Conservation (phyloP, 2,329 filamentous ascomycete species). For the Lachnellula willkommii region DNA sequence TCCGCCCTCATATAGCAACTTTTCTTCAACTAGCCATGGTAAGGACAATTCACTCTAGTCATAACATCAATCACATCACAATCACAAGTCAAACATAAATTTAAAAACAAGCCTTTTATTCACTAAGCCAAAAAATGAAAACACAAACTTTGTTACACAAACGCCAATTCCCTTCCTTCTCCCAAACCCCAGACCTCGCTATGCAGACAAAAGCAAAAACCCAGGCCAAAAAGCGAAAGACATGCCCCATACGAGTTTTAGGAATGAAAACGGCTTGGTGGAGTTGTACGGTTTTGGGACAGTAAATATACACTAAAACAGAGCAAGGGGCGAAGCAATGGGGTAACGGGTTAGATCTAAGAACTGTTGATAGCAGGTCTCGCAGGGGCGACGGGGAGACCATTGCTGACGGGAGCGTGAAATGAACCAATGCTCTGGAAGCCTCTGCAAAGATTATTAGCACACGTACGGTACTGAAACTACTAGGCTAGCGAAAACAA, state of each 20-base stretch:
- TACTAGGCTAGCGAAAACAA: too few relatives aligned
- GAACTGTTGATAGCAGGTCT: background rate
- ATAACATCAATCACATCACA: background rate
- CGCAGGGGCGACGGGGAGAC: constrained; percentile 11
- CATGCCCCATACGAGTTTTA: background rate
- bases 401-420: constrained; percentile 36
- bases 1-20: too few relatives aligned
- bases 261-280: background rate
- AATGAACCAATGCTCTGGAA: constrained; percentile 62
- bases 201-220: background rate
- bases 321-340: background rate
- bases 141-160: background rate
- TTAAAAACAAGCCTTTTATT: background rate
- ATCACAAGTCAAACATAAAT: background rate
- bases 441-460: constrained; percentile 38
- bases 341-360: background rate
- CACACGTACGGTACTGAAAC: background rate
- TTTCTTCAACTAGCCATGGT: too few relatives aligned
- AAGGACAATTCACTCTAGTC: too few relatives aligned
- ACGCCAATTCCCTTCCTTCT: background rate
- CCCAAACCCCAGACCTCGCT: background rate
- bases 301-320: background rate
- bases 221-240: background rate
- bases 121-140: too few relatives aligned
- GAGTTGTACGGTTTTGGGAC: too few relatives aligned